These are phyloP conservation scores for Magnusiomyces magnusii DNA, from an alignment of 1,139 yeast species.

Conservation along the genomic window DNA sequence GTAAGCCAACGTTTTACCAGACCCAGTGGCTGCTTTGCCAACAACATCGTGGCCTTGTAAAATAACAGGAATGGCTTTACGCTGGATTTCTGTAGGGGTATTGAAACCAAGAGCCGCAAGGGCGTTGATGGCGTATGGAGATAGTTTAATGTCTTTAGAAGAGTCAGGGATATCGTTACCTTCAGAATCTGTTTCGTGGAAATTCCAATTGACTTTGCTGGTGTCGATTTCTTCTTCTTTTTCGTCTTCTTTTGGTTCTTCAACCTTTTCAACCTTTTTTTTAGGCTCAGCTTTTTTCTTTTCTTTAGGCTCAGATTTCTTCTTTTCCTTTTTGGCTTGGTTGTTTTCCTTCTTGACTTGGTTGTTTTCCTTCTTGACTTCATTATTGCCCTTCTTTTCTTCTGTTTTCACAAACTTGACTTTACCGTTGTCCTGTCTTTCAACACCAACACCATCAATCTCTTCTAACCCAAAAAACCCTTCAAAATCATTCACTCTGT, in stretches of 20 bases:
- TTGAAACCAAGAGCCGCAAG: conserved; percentile 45
- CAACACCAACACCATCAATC: conserved; percentile 82
- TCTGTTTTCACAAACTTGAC: conserved; percentile 45
- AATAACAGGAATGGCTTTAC: conserved; percentile 66
- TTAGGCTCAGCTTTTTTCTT: conserved; percentile 11
- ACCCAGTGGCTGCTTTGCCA: conserved; percentile 97
- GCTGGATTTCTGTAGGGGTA: conserved; percentile 80
- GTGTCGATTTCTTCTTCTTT: conserved; percentile 21
- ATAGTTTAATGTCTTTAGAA: conserved; percentile 39
- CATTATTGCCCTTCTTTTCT: conserved; percentile 22
- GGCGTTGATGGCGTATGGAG: conserved; percentile 46
- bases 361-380: conserved; percentile 19
- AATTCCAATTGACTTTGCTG: conserved; percentile 22
- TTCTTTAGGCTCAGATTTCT: conserved; percentile 15
- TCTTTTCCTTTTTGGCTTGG: neutral
- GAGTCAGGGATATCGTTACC: conserved; percentile 26
- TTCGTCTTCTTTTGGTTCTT: conserved; percentile 17
- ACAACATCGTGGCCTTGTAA: conserved; percentile 69
- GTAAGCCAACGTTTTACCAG: conserved; percentile 94
- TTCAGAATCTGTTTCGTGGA: conserved; percentile 10
- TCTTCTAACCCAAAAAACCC: conserved; percentile 93
- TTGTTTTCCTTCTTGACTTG: conserved; percentile 7
- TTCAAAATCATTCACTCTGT: conserved; percentile 70
- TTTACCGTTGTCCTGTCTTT: conserved; percentile 52
- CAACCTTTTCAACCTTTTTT: conserved; percentile 15